Percentiles rank a stretch among this genome's conserved stretches.
Evolutionary conservation across 192 early-diverging fungal genomes (phyloP).

Genomic region (Mortierella claussenii): DNA sequence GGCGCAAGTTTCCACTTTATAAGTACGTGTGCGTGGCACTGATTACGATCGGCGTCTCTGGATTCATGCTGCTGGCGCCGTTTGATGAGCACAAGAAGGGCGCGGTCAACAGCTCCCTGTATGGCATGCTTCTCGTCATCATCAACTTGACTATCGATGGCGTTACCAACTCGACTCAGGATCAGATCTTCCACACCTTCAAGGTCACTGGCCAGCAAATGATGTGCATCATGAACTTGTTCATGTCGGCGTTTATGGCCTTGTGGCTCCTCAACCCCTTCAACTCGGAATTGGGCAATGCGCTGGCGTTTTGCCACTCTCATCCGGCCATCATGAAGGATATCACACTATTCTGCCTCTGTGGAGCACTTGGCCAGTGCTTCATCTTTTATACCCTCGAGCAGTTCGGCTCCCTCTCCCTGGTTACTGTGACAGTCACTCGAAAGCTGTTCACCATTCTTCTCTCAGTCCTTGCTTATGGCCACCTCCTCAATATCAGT

Average conservation of each 20-base stretch:
- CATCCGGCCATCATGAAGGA: slow-evolving; percentile 87
- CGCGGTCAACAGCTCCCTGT: slow-evolving; percentile 72
- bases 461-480: slow-evolving; percentile 89
- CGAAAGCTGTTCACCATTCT: slow-evolving; percentile 97
- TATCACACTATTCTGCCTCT: slow-evolving; percentile 88
- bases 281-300: slow-evolving; percentile 80
- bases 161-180: slow-evolving; percentile 94
- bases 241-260: slow-evolving; percentile 77
- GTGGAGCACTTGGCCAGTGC: slow-evolving; percentile 95
- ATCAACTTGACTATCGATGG: slow-evolving; percentile 94
- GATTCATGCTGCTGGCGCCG: slow-evolving; percentile 91
- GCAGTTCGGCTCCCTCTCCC: slow-evolving; percentile 85
- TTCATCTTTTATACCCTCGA: slow-evolving; percentile 97
- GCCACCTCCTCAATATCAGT: slow-evolving; percentile 77
- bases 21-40: slow-evolving; percentile 89
- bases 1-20: slow-evolving; percentile 84
- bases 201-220: slow-evolving; percentile 89
- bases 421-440: slow-evolving; percentile 95
- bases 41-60: slow-evolving; percentile 89
- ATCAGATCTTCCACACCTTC: slow-evolving; percentile 89
- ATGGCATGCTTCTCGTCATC: slow-evolving; percentile 83
- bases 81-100: slow-evolving; percentile 55
- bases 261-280: slow-evolving; percentile 83
- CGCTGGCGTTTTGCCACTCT: slow-evolving; percentile 79
- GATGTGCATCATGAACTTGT: slow-evolving; percentile 98